Percentiles rank a stretch among this genome's conserved stretches.
Evolutionary conservation across 768 basidiomycete species (phyloP).

Genomic region (Suillus subluteus): DNA sequence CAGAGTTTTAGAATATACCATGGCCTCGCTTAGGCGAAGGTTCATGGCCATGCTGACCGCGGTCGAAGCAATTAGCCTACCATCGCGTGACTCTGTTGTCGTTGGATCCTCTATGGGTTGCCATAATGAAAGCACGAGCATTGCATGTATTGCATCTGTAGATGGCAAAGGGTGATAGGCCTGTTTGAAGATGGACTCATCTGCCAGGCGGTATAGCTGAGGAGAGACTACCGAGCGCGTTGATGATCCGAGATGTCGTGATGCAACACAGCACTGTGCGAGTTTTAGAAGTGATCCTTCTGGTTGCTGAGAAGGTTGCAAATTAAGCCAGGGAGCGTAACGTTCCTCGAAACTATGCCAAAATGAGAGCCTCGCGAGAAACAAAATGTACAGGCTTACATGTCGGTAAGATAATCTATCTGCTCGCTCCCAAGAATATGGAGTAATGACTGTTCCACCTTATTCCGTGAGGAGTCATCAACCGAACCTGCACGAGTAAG

Average conservation of each 20-base stretch:
- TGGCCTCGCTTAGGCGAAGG: constrained; percentile 42
- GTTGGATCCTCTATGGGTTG: constrained; percentile 41
- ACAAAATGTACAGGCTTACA: constrained; percentile 30
- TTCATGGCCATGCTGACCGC: constrained; percentile 54
- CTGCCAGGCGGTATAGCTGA: constrained; percentile 44
- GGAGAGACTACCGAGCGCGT: constrained; percentile 41
- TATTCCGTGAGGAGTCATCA: constrained; percentile 25
- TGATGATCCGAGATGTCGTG: constrained; percentile 44
- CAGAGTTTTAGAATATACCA: constrained; percentile 35
- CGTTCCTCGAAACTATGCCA: constrained; percentile 43
- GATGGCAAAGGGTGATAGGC: constrained; percentile 47
- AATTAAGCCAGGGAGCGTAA: constrained; percentile 48
- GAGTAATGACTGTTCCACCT: constrained; percentile 32
- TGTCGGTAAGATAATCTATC: constrained; percentile 40
- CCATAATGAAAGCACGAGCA: constrained; percentile 49
- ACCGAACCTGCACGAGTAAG: constrained; percentile 36
- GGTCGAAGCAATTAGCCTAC: constrained; percentile 41
- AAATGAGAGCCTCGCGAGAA: not conserved
- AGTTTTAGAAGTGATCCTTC: constrained; percentile 43
- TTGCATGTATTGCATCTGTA: constrained; percentile 44
- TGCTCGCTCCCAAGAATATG: constrained; percentile 39
- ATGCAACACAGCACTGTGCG: constrained; percentile 50
- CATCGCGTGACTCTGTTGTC: constrained; percentile 39
- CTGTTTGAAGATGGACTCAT: constrained; percentile 42
- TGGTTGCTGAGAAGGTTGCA: constrained; percentile 36